Percentiles rank a stretch among this genome's conserved stretches.
phyloP scores from a whole-genome alignment of 257 asterid species.

The Nicotiana obtusifolia region DNA sequence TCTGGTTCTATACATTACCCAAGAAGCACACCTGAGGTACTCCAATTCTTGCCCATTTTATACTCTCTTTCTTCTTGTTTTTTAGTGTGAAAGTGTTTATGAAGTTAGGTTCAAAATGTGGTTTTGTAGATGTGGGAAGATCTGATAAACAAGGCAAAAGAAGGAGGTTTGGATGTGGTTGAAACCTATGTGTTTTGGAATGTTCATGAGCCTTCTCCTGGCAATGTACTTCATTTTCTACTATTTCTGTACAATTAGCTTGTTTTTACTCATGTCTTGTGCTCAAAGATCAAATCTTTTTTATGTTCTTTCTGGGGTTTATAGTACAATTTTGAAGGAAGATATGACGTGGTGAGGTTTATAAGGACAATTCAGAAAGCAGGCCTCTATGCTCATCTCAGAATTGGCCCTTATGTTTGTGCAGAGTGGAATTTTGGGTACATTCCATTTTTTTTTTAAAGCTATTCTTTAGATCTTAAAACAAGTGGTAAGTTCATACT shows the following conservation, averaged over 20 bases:
- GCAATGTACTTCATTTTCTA: conserved; percentile 13
- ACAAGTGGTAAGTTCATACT: background rate
- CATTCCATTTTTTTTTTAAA: background rate
- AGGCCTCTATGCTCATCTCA: conserved; percentile 27
- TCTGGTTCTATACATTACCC: conserved; percentile 32
- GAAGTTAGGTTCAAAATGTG: background rate
- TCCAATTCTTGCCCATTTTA: background rate
- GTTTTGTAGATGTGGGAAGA: conserved; percentile 29
- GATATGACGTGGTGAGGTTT: conserved; percentile 27
- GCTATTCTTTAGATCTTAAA: conserved; percentile 4
- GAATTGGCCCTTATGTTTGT: conserved; percentile 31
- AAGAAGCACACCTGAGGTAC: conserved; percentile 27
- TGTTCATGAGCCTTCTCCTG: conserved; percentile 30
- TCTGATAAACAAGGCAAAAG: conserved; percentile 25
- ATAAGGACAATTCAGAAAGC: conserved; percentile 24
- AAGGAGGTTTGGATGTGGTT: conserved; percentile 27
- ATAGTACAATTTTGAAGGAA: conserved; percentile 28
- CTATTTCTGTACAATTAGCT: background rate
- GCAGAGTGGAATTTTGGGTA: conserved; percentile 33
- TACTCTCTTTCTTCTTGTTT: background rate
- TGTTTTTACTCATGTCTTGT: background rate
- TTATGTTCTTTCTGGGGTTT: background rate
- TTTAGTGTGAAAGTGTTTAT: background rate
- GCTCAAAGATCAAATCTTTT: background rate
- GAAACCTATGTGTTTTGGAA: conserved; percentile 31